A percentile compares a stretch with the other conserved stretches of the same genome.
These are phyloP conservation scores for Cyclanthera cordifolia DNA, from an alignment of 306 rosid genomes.

Conservation along the genomic window DNA sequence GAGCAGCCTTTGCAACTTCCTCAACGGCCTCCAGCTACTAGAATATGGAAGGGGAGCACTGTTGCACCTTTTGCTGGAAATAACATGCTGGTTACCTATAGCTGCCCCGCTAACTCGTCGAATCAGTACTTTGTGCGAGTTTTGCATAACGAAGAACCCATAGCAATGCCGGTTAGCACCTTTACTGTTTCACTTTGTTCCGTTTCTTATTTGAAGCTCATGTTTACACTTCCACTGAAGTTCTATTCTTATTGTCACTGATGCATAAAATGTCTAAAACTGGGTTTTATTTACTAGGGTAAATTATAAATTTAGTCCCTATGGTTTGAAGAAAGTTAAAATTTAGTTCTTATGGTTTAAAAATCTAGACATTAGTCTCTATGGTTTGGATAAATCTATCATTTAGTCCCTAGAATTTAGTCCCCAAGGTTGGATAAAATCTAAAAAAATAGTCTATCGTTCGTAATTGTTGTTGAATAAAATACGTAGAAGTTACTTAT, in stretches of 20 bases:
- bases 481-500: no score
- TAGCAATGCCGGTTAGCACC: conserved; percentile 64
- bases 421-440: no score
- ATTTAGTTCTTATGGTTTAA: no score
- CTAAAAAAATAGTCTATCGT: no score
- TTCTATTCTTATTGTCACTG: neutral
- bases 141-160: conserved; percentile 74
- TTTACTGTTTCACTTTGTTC: neutral
- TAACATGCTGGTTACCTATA: conserved; percentile 68
- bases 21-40: conserved; percentile 74
- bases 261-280: neutral
- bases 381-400: no score
- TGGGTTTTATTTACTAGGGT: neutral
- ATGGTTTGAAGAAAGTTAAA: no score
- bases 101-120: conserved; percentile 49
- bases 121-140: conserved; percentile 67
- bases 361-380: no score
- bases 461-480: no score
- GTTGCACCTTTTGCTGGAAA: conserved; percentile 96
- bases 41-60: conserved; percentile 63
- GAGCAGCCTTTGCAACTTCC: conserved; percentile 62
- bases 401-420: no score
- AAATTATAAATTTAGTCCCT: no score
- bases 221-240: neutral
- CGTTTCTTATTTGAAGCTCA: neutral